Evolutionary conservation across 169 alveolate genomes (phyloP).

Genomic region (Ophryocystis elektroscirrha): DNA sequence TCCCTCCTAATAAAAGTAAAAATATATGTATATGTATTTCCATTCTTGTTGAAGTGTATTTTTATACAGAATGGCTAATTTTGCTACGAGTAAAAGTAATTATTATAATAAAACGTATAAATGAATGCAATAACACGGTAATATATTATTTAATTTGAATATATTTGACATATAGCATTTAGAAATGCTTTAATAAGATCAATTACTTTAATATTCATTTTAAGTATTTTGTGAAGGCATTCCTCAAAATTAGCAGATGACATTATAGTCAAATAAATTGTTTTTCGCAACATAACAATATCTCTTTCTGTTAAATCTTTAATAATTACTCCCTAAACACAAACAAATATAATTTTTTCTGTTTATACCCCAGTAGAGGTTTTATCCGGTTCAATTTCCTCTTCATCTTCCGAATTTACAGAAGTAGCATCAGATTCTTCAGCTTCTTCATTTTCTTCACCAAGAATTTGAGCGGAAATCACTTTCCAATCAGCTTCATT

Average conservation of each 20-base stretch:
- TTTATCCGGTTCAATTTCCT: slow-evolving; percentile 39
- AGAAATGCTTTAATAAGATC: neutral
- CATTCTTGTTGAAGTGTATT: neutral
- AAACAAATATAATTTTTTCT: neutral
- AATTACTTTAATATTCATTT: slow-evolving; percentile 70
- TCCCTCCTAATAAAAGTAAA: neutral
- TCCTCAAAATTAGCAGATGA: slow-evolving; percentile 90
- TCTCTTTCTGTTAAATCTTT: slow-evolving; percentile 79
- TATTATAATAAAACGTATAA: neutral
- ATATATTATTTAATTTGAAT: neutral
- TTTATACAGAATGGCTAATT: neutral
- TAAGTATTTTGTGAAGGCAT: slow-evolving; percentile 85
- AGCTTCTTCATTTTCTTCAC: slow-evolving; percentile 12
- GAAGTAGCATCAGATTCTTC: slow-evolving; percentile 30
- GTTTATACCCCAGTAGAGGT: neutral
- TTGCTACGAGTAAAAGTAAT: too few species aligned
- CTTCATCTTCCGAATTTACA: slow-evolving; percentile 28
- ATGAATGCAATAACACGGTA: neutral
- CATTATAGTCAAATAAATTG: slow-evolving; percentile 82
- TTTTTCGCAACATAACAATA: slow-evolving; percentile 66
- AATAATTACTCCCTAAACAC: slow-evolving; percentile 16
- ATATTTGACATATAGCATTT: neutral
- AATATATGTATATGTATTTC: neutral
- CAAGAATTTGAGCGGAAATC: slow-evolving; percentile 15
- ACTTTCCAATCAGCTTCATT: slow-evolving; percentile 27